These are phyloP conservation scores for Debaryomyces prosopidis DNA, from an alignment of 805 yeast genomes.

Conservation along the genomic window DNA sequence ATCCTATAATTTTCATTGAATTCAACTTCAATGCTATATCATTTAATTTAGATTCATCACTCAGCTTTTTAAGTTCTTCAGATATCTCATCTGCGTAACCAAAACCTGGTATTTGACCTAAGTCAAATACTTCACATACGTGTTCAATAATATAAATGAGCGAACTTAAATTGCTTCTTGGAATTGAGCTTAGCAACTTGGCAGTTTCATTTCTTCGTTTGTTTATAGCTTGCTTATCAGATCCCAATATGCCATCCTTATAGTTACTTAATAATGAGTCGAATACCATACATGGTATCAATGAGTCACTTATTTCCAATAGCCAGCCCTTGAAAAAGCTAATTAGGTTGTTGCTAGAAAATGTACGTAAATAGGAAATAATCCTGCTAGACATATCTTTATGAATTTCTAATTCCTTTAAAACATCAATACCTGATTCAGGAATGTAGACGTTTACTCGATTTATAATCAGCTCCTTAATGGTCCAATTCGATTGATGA, in stretches of 20 bases:
- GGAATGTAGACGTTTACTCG: slow-evolving; percentile 19
- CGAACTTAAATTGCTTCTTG: slow-evolving; percentile 41
- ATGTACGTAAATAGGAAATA: slow-evolving; percentile 9
- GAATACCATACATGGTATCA: slow-evolving; percentile 42
- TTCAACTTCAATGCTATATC: slow-evolving; percentile 21
- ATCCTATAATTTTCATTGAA: slow-evolving; percentile 36
- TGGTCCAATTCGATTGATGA: slow-evolving; percentile 34
- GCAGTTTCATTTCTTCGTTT: slow-evolving; percentile 15
- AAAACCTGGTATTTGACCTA: slow-evolving; percentile 24
- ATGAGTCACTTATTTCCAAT: slow-evolving; percentile 39
- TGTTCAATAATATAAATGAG: slow-evolving; percentile 38
- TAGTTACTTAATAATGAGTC: slow-evolving; percentile 29
- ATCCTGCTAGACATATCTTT: slow-evolving; percentile 19
- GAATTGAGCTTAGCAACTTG: slow-evolving; percentile 30
- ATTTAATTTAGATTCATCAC: slow-evolving; percentile 4
- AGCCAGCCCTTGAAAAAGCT: slow-evolving; percentile 42
- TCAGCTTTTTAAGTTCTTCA: slow-evolving; percentile 9
- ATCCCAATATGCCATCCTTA: slow-evolving; percentile 5
- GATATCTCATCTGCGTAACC: slow-evolving; percentile 30
- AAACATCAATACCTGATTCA: slow-evolving; percentile 6
- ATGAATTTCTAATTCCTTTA: slow-evolving; percentile 23
- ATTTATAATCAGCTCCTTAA: slow-evolving; percentile 29
- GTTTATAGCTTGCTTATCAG: slow-evolving; percentile 12
- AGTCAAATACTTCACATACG: slow-evolving; percentile 22
- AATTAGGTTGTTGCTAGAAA: slow-evolving; percentile 13